These are phyloP conservation scores for Suillus alpinus DNA, from an alignment of 768 basidiomycete species.

Conservation along the genomic window DNA sequence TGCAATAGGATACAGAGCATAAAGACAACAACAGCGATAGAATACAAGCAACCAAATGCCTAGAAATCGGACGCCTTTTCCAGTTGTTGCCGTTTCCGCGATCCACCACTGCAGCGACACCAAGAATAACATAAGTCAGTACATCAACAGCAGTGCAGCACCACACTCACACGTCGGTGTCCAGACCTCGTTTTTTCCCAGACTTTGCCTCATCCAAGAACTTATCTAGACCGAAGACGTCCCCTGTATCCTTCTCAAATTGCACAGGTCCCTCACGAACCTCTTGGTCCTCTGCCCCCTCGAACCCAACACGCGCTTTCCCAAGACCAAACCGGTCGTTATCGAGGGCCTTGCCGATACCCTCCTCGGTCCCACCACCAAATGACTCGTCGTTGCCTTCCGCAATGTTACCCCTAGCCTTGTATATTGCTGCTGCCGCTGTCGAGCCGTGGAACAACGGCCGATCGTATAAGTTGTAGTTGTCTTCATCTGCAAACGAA, in stretches of 20 bases:
- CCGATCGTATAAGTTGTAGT: conserved; percentile 92
- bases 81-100: conserved; percentile 69
- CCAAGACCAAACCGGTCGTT: conserved; percentile 95
- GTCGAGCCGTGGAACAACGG: conserved; percentile 95
- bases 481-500: conserved; percentile 87
- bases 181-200: conserved; percentile 87
- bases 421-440: conserved; percentile 99
- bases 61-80: conserved; percentile 55
- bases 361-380: conserved; percentile 94
- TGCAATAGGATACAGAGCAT: conserved; percentile 7
- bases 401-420: conserved; percentile 82
- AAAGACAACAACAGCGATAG: conserved; percentile 3
- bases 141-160: background rate
- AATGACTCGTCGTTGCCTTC: conserved; percentile 90
- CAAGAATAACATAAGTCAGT: conserved; percentile 1
- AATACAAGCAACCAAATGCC: conserved; percentile 8
- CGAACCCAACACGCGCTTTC: conserved; percentile 80
- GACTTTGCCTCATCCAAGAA: conserved; percentile 97
- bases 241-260: conserved; percentile 97
- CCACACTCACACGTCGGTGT: conserved; percentile 63
- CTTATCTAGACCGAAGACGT: conserved; percentile 95
- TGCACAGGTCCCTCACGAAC: conserved; percentile 92
- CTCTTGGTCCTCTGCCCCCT: conserved; percentile 85
- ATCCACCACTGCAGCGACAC: conserved; percentile 41
- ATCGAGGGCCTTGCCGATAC: conserved; percentile 83